Evolutionary conservation across 192 early-diverging fungal genomes (phyloP), one percentile per base, ranked within the genome.

Genomic region (Chytriomyces sp.): DNA sequence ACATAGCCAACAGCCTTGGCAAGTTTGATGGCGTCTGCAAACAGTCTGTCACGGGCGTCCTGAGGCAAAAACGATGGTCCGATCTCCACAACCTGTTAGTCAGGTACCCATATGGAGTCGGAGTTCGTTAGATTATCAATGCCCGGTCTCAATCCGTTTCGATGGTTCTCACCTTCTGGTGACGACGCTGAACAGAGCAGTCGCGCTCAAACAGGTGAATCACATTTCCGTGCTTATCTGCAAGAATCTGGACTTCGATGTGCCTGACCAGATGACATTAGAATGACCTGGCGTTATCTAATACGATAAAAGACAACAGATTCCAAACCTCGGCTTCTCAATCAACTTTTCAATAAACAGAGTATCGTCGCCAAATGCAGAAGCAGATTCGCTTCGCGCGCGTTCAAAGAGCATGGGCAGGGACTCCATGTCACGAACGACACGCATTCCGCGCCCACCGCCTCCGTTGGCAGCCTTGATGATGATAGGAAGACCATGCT

Each of bases 391-490:
- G 1, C 91, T 92, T 25, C 86, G 86, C 19, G 95, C 94, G 40
- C 92, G 91, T 41, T 90, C 84, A 77, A 98, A 96, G 6, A 91
- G 79, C 58, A 89, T 84, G 36, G 84, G 87, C n/a, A 98, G 85
- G 28, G 89, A 84, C 3, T 84, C 81, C 44, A 77, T 76, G 57
- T 89, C 86, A 67, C 92, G 89, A 41, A 96, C 94, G 7, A 96
- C 94, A 73, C 96, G 91, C 94, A 99, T 97, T 69, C 82, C 96
- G 72, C 93, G 92, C 38, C 96, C 96, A 74, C 96, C 96, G 64
- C 96, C 96, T 52, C 96, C 96, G 89, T 93, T 93, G 10, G 95
- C 92, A 5, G 96, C 95, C 80, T 99, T 99, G 85, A 99, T 94
- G 64, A 99, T 96, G 66, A 97, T 85, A 0, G 95, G 95, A 80